These are phyloP conservation scores for Penicillium digitatum DNA, from an alignment of 2,329 filamentous ascomycete species.

Conservation along the genomic window DNA sequence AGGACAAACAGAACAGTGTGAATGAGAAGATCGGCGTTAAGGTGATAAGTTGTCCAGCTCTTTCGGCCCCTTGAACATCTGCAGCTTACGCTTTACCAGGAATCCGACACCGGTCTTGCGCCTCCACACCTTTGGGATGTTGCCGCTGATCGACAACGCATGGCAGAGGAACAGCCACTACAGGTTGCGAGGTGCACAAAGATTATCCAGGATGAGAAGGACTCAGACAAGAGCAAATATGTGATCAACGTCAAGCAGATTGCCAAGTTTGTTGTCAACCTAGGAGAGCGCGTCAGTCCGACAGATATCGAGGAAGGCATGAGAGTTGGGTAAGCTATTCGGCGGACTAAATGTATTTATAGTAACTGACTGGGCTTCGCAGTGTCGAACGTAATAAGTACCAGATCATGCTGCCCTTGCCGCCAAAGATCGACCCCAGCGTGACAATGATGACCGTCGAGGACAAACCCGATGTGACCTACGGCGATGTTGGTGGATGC, in stretches of 20 bases:
- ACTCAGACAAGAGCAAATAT: constrained; percentile 98
- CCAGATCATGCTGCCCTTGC: constrained; percentile 92
- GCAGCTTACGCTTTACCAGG: constrained; percentile 51
- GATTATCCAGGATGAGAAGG: constrained; percentile 96
- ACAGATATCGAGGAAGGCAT: constrained; percentile 99
- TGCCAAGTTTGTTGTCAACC: constrained; percentile 97
- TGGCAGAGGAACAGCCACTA: constrained; percentile 95
- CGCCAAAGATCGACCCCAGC: constrained; percentile 96
- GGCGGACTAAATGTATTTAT: background rate
- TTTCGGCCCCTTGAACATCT: constrained; percentile 11
- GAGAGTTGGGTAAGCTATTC: constrained; percentile 69
- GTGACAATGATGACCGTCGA: constrained; percentile 99
- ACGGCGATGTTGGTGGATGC: constrained; percentile 96
- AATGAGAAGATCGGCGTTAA: constrained; percentile 89
- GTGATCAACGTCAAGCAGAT: constrained; percentile 99
- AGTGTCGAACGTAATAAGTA: constrained; percentile 97
- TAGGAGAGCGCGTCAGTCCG: constrained; percentile 92
- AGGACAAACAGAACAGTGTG: constrained; percentile 95
- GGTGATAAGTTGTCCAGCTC: constrained; percentile 27
- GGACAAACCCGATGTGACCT: constrained; percentile 98
- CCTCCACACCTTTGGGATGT: constrained; percentile 99
- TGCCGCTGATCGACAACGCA: constrained; percentile 93
- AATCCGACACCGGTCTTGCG: constrained; percentile 97
- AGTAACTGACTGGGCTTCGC: constrained; percentile 10
- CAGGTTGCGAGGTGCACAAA: constrained; percentile 98